Base-by-base conservation (phyloP, 768 basidiomycete genomes). In the Punctularia strigosozonata region DNA sequence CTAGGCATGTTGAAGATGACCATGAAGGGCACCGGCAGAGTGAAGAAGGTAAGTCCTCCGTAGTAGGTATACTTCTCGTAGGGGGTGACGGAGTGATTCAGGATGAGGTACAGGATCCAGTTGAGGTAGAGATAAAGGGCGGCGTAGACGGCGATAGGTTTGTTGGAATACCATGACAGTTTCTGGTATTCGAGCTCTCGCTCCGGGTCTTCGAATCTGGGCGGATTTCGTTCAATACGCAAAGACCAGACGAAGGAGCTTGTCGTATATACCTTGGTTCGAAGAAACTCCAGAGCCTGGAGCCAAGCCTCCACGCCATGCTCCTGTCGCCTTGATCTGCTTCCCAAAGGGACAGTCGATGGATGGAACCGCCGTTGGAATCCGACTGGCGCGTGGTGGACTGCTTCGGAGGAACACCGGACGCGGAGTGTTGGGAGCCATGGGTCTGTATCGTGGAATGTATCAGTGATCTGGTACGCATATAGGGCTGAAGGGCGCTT, bases 1-100 rank as follows among this genome's bases (percentile, higher is more conserved):
- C 28, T 17, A 1, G 61, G 61, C 34, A 49, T 42, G 45, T 62
- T 58, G 35, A 56, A 48, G 3, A 52, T 50, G 42, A 62, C 43
- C 46, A 60, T 44, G 38, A 54, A 37, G n/a, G n/a, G n/a, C n/a
- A 6, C 59, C 17, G 30, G 55, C 20, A 45, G 1, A 46, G 42
- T 40, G 12, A 46, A 34, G 8, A 40, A n/a, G 23, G 49, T 23
- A 21, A 49, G 31, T n/a, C n/a, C n/a, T n/a, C n/a, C 43, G 20
- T 23, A 51, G 39, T 39, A 40, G 25, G 25, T 50, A 28, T 45
- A 44, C 2, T 34, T 33, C 25, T 44, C 48, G 6, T 34, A 31
- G 1, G 39, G 34, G 10, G 46, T 50, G 24, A 45, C 45, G n/a
- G 40, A 36, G 19, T 46, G 43, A 37, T 50, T 48, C 17, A 50